Evolutionary conservation across 805 yeast species (phyloP).

Genomic region (Candida ficus): DNA sequence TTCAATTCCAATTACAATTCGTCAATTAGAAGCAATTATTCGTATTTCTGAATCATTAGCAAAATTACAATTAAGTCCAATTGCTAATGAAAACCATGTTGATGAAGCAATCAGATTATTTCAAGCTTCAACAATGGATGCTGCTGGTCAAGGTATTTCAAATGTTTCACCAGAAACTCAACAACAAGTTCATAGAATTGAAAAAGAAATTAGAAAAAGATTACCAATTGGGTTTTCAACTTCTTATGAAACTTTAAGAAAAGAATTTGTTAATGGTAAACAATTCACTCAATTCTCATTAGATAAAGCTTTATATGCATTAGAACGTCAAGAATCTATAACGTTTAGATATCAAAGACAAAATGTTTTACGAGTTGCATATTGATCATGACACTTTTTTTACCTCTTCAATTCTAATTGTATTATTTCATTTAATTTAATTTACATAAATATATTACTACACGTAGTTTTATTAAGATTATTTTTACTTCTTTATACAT

Average conservation of each 20-base stretch:
- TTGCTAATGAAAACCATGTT: conserved; percentile 85
- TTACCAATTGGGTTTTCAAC: conserved; percentile 97
- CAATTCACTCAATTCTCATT: conserved; percentile 64
- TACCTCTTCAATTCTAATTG: not conserved
- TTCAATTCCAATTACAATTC: conserved; percentile 92
- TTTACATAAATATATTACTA: no score
- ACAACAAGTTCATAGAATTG: conserved; percentile 72
- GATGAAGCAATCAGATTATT: conserved; percentile 93
- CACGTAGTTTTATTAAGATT: no score
- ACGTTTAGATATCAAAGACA: conserved; percentile 85
- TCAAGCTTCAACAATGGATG: conserved; percentile 97
- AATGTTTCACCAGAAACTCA: conserved; percentile 53
- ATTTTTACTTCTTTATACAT: no score
- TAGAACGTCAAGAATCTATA: conserved; percentile 85
- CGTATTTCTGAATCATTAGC: conserved; percentile 95
- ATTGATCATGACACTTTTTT: conserved; percentile 5
- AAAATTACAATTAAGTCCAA: conserved; percentile 73
- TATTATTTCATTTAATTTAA: no score
- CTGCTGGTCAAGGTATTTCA: conserved; percentile 53
- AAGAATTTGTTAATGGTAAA: conserved; percentile 71
- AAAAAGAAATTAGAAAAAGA: conserved; percentile 80
- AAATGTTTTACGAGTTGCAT: conserved; percentile 54
- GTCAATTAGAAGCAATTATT: conserved; percentile 95
- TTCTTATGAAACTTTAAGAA: conserved; percentile 72
- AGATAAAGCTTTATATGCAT: conserved; percentile 72